Evolutionary conservation across 2,329 filamentous ascomycete species (phyloP).

Genomic region (Cyclaneusma minus): DNA sequence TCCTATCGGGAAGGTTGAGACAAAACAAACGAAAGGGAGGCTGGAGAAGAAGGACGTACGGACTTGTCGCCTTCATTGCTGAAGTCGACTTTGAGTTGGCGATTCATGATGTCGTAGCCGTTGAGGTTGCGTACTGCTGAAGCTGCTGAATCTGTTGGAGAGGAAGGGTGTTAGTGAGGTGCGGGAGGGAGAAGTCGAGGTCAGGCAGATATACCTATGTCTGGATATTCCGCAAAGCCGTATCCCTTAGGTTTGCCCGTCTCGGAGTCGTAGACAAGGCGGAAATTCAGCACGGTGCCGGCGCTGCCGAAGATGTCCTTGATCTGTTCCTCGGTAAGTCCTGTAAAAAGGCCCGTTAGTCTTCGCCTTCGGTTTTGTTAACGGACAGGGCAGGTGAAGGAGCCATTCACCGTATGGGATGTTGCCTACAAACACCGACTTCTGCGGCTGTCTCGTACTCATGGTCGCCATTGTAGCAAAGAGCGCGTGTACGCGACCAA

Average conservation of each 20-base stretch:
- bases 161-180: slow-evolving; percentile 5
- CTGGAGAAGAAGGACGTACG: neutral
- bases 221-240: slow-evolving; percentile 90
- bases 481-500: no score
- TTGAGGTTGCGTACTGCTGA: slow-evolving; percentile 92
- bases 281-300: slow-evolving; percentile 81
- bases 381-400: slow-evolving; percentile 1
- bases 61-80: slow-evolving; percentile 61
- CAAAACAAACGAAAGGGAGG: no score
- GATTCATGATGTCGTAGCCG: slow-evolving; percentile 86
- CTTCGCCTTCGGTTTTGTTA: slow-evolving; percentile 1
- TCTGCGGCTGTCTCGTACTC: slow-evolving; percentile 61
- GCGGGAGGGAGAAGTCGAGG: neutral
- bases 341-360: slow-evolving; percentile 30
- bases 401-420: slow-evolving; percentile 57
- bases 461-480: slow-evolving; percentile 29
- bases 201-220: slow-evolving; percentile 55
- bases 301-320: slow-evolving; percentile 83
- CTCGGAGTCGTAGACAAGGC: slow-evolving; percentile 88
- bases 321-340: slow-evolving; percentile 91
- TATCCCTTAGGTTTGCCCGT: slow-evolving; percentile 92
- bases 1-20: no score
- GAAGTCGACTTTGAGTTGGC: slow-evolving; percentile 90
- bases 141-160: slow-evolving; percentile 54
- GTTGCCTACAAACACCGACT: slow-evolving; percentile 74